phyloP scores from a whole-genome alignment of 371 early-diverging fungal genomes.

The Mucor lusitanicus region DNA sequence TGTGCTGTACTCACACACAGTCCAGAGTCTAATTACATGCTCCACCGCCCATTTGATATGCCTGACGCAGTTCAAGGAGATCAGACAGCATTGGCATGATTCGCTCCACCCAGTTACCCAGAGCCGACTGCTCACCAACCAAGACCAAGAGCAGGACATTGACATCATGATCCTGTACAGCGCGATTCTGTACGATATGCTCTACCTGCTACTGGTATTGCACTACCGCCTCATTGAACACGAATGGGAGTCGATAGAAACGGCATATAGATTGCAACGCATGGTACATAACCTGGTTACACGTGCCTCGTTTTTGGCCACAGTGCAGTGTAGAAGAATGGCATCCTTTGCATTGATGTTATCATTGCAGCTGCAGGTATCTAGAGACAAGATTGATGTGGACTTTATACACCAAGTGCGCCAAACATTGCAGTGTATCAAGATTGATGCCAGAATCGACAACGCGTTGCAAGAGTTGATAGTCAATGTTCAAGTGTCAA shows the following conservation, averaged over 20 bases:
- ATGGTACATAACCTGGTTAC: slow-evolving; percentile 21
- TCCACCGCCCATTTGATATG: slow-evolving; percentile 16
- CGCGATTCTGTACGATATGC: slow-evolving; percentile 25
- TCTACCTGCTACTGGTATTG: slow-evolving; percentile 15
- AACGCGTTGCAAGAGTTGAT: slow-evolving; percentile 11
- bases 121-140: not conserved
- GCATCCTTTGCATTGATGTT: slow-evolving; percentile 20
- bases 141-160: slow-evolving; percentile 6
- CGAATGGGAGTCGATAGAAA: slow-evolving; percentile 16
- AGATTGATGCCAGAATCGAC: slow-evolving; percentile 13
- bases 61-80: slow-evolving; percentile 19
- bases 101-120: slow-evolving; percentile 16
- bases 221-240: slow-evolving; percentile 6
- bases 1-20: slow-evolving; percentile 21
- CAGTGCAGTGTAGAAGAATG: slow-evolving; percentile 22
- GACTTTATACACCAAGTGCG: slow-evolving; percentile 17
- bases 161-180: slow-evolving; percentile 21
- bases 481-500: not conserved
- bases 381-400: slow-evolving; percentile 9
- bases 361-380: slow-evolving; percentile 16
- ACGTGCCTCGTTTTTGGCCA: slow-evolving; percentile 7
- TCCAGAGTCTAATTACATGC: slow-evolving; percentile 15
- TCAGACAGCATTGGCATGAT: slow-evolving; percentile 26
- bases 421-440: slow-evolving; percentile 2
- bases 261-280: slow-evolving; percentile 20